Base-by-base conservation (phyloP, 2,329 filamentous ascomycete species). In the Penicillium sclerotiorum region DNA sequence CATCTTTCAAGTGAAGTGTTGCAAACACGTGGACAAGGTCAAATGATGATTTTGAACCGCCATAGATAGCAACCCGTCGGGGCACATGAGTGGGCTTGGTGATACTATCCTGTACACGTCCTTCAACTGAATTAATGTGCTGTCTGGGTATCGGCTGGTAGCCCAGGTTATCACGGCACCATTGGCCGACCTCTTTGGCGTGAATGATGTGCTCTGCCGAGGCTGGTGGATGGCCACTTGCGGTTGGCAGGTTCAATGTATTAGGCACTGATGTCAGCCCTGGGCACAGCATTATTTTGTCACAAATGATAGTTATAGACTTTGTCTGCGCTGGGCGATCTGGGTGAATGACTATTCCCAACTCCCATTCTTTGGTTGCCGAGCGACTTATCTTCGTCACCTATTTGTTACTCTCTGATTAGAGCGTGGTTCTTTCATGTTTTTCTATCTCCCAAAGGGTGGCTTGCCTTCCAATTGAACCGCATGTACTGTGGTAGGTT, bases 241-340 rank as follows among this genome's bases (percentile, higher is more conserved):
- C 15, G 1, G 13, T 25, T 8, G 43, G 35, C 1, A 57, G 46
- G 1, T 46, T 27, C 1, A 62, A 63, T 4, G 55, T 22, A 28
- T 61, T 61, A 8, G 62, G 63, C 15, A 61, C 49, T 1, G 63
- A 64, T 4, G 59, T 64, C 7, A 67, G 42, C 7, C 64, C 63
- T 0, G 62, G 62, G 5, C 63, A 62, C 4, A 67, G 21, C 5
- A 65, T 56, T 13, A 67, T n/a, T n/a, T n/a, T n/a, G n/a, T n/a
- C n/a, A n/a, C n/a, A n/a, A n/a, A n/a, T n/a, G n/a, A n/a, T n/a
- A n/a, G n/a, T n/a, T n/a, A n/a, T n/a, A n/a, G n/a, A n/a, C n/a
- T n/a, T n/a, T n/a, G n/a, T n/a, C n/a, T n/a, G n/a, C n/a, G n/a
- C n/a, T n/a, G n/a, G n/a, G n/a, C n/a, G n/a, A n/a, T n/a, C n/a